Percentiles rank a stretch among this genome's conserved stretches.
Conservation (phyloP, 2,329 filamentous ascomycete genomes). For the Fusarium scirpi region DNA sequence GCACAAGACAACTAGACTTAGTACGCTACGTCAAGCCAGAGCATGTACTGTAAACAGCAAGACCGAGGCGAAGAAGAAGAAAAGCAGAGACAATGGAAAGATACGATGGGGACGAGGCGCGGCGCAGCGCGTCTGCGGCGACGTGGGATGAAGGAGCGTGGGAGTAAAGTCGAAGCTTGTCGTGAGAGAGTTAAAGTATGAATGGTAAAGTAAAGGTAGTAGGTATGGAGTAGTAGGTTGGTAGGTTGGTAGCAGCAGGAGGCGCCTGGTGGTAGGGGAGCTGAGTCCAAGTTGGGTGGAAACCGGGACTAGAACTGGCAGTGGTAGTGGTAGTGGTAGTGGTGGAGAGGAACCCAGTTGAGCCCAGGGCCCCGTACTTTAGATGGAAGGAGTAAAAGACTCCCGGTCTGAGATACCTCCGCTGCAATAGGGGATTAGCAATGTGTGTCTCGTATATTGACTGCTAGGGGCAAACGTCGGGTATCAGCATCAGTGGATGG, state of each 20-base stretch:
- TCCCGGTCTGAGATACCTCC: slow-evolving; percentile 23
- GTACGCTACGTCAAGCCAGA: slow-evolving; percentile 41
- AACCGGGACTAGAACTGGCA: slow-evolving; percentile 15
- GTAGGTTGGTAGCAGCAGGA: slow-evolving; percentile 38
- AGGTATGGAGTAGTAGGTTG: slow-evolving; percentile 23
- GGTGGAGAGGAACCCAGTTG: slow-evolving; percentile 21
- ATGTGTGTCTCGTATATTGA: neutral
- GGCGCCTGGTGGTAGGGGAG: slow-evolving; percentile 44
- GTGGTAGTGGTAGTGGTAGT: slow-evolving; percentile 35
- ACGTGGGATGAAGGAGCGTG: slow-evolving; percentile 47
- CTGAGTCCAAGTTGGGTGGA: slow-evolving; percentile 37
- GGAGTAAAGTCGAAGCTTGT: slow-evolving; percentile 48
- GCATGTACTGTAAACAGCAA: slow-evolving; percentile 40
- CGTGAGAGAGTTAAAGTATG: slow-evolving; percentile 38
- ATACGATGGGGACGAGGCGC: slow-evolving; percentile 39
- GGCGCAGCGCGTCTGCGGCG: slow-evolving; percentile 45
- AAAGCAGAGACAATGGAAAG: slow-evolving; percentile 36
- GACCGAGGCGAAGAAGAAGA: slow-evolving; percentile 36
- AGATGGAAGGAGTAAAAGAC: slow-evolving; percentile 15
- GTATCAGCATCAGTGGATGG: slow-evolving; percentile 17
- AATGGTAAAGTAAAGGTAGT: slow-evolving; percentile 39
- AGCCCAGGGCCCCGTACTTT: slow-evolving; percentile 14
- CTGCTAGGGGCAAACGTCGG: slow-evolving; percentile 35
- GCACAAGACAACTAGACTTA: slow-evolving; percentile 43
- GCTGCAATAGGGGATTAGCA: slow-evolving; percentile 33